Evolutionary conservation across 192 early-diverging fungal species (phyloP).

Genomic region (Linnemannia elongata): DNA sequence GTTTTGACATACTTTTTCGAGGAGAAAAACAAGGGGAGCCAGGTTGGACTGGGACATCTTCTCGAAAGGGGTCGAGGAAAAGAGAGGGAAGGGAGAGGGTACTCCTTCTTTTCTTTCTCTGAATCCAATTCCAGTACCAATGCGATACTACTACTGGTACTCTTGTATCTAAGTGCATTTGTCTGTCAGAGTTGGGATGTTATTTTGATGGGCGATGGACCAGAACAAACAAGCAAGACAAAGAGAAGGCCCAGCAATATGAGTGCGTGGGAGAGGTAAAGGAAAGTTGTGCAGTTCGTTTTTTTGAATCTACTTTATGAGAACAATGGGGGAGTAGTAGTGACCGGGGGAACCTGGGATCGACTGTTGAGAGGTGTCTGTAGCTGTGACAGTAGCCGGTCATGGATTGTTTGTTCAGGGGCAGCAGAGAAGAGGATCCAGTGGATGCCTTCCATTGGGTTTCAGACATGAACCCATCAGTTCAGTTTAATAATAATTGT

Average conservation of each 20-base stretch:
- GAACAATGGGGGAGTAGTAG: too few species aligned
- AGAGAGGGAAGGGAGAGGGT: background rate
- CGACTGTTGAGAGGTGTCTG: background rate
- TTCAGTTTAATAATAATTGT: background rate
- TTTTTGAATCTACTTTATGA: background rate
- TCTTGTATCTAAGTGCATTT: background rate
- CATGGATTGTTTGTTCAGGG: background rate
- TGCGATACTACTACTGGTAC: background rate
- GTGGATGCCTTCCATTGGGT: background rate
- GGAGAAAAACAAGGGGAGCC: background rate
- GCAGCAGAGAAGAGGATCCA: background rate
- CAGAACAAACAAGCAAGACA: background rate
- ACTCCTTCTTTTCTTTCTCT: background rate
- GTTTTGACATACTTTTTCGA: background rate
- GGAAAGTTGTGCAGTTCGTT: background rate
- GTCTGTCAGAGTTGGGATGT: background rate
- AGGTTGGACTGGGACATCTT: background rate
- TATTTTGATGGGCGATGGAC: background rate
- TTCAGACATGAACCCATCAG: background rate
- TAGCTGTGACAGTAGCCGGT: background rate
- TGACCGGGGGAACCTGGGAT: background rate
- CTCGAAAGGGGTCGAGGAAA: background rate
- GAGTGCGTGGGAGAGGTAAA: background rate
- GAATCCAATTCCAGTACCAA: background rate
- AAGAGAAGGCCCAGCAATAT: background rate